A percentile compares a stretch with the other conserved stretches of the same genome.
Conservation (phyloP, 2,329 filamentous ascomycete genomes). For the Coleophoma eucalyptorum region DNA sequence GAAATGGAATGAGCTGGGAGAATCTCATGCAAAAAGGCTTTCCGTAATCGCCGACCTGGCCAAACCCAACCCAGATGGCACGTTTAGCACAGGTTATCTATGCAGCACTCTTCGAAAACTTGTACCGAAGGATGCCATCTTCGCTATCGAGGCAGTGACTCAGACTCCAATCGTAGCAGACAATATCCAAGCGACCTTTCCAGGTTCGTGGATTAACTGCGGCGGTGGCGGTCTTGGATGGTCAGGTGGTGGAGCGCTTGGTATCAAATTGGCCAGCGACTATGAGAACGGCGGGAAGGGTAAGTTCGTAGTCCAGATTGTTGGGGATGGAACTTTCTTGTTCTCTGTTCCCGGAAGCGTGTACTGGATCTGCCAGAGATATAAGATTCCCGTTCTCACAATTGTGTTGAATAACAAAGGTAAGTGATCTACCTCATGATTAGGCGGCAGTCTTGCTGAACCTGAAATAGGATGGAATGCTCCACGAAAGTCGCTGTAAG, state of each 20-base stretch:
- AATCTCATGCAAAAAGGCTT: constrained; percentile 55
- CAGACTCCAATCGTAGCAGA: constrained; percentile 64
- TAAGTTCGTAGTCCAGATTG: constrained; percentile 59
- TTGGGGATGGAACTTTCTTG: constrained; percentile 65
- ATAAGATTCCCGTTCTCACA: constrained; percentile 62
- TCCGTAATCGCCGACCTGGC: constrained; percentile 53
- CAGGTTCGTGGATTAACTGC: constrained; percentile 77
- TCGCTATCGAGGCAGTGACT: constrained; percentile 75
- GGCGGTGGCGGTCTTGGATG: constrained; percentile 78
- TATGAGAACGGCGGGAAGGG: constrained; percentile 45
- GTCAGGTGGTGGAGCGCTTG: constrained; percentile 72
- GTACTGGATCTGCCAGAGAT: constrained; percentile 65
- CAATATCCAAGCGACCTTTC: constrained; percentile 63
- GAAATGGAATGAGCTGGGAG: constrained; percentile 51
- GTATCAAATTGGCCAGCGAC: constrained; percentile 67
- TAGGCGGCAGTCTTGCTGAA: background rate
- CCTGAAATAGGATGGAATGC: constrained; percentile 57
- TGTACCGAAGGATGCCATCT: constrained; percentile 65
- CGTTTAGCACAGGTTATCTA: constrained; percentile 45
- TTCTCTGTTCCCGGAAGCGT: constrained; percentile 63
- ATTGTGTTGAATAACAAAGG: constrained; percentile 67
- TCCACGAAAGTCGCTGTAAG: constrained; percentile 49
- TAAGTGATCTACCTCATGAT: constrained; percentile 2
- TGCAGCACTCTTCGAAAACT: constrained; percentile 45
- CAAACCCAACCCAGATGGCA: constrained; percentile 56